Evolutionary conservation across 352 stramenopile genomes (phyloP).

Genomic region (Pythium phragmiticola): DNA sequence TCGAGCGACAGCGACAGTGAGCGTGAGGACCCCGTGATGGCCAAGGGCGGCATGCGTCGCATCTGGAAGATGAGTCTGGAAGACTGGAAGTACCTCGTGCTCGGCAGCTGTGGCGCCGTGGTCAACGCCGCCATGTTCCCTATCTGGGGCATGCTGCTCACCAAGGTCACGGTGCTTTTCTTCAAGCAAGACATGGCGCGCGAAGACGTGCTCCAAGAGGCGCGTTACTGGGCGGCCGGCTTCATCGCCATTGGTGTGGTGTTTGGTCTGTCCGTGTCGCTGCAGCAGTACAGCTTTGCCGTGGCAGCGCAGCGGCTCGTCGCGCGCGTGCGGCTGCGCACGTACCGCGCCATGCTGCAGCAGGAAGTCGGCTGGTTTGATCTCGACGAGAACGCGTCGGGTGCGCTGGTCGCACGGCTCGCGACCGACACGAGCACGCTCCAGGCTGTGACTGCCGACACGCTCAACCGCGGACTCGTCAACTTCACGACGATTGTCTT

Average conservation of each 20-base stretch:
- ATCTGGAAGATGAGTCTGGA: slow-evolving; percentile 35
- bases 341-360: slow-evolving; percentile 46
- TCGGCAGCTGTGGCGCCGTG: slow-evolving; percentile 26
- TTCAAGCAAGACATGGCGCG: slow-evolving; percentile 25
- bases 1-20: background rate
- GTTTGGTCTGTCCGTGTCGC: slow-evolving; percentile 25
- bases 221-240: slow-evolving; percentile 30
- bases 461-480: slow-evolving; percentile 35
- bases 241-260: slow-evolving; percentile 35
- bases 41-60: slow-evolving; percentile 17
- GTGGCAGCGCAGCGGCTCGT: slow-evolving; percentile 41
- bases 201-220: slow-evolving; percentile 29
- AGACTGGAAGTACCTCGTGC: slow-evolving; percentile 30
- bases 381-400: slow-evolving; percentile 46
- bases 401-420: slow-evolving; percentile 50
- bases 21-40: background rate
- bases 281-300: slow-evolving; percentile 42
- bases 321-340: slow-evolving; percentile 25
- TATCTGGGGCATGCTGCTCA: slow-evolving; percentile 40
- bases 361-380: slow-evolving; percentile 80
- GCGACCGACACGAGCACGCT: slow-evolving; percentile 57
- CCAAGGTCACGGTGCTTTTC: slow-evolving; percentile 41
- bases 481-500: slow-evolving; percentile 32
- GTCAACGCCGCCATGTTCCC: slow-evolving; percentile 39
- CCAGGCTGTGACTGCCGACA: slow-evolving; percentile 41